These are phyloP conservation scores for Chlorella sorokiniana DNA, from an alignment of 139 green algal species.

Conservation along the genomic window DNA sequence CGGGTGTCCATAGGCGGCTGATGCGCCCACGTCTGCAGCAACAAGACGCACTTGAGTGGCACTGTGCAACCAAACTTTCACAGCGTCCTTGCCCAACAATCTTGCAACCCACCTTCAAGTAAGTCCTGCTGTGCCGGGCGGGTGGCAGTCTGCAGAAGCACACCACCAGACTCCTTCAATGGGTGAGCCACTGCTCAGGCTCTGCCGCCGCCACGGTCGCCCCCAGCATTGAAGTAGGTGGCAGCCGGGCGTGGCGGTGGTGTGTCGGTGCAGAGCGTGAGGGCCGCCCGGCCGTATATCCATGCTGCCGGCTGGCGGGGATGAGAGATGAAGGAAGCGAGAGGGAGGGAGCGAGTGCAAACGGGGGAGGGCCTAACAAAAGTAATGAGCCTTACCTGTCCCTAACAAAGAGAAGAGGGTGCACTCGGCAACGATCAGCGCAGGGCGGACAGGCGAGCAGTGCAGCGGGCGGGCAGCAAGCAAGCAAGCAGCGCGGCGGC, in stretches of 20 bases:
- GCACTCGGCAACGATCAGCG: too few species aligned
- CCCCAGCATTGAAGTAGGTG: neutral
- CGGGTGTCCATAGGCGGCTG: constrained; percentile 24
- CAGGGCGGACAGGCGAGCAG: neutral
- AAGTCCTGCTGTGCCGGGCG: neutral
- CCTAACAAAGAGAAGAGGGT: neutral
- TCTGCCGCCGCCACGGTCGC: neutral
- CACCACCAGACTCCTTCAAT: constrained; percentile 12
- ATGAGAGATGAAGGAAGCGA: neutral
- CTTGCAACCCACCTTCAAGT: constrained; percentile 8
- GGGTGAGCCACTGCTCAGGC: neutral
- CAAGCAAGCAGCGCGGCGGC: neutral
- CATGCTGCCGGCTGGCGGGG: neutral
- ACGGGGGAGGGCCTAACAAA: neutral
- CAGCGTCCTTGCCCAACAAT: neutral
- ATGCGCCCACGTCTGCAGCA: neutral
- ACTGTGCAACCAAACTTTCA: neutral
- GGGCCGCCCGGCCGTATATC: neutral
- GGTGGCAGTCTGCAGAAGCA: constrained; percentile 16
- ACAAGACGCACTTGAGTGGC: neutral
- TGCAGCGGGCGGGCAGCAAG: neutral
- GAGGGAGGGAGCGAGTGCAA: neutral
- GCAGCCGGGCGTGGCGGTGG: neutral
- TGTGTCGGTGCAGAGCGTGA: neutral
- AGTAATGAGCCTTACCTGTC: neutral